phyloP scores from a whole-genome alignment of 1,284 basidiomycete genomes.

The Salmacisia buchloeana region DNA sequence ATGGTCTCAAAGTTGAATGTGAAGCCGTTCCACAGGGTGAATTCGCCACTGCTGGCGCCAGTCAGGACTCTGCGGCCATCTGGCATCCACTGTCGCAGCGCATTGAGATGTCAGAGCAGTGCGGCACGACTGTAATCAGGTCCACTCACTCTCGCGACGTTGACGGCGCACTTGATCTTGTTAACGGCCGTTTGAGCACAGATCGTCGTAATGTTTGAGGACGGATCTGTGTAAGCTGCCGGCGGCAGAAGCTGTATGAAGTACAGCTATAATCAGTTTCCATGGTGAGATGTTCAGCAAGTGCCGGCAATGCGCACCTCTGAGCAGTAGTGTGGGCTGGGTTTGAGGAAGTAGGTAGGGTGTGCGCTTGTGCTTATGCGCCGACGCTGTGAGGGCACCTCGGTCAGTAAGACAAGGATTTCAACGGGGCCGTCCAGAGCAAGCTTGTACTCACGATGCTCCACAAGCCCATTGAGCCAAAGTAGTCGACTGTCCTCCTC shows the following conservation, averaged over 20 bases:
- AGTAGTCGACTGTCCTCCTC: conserved; percentile 87
- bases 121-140: not conserved
- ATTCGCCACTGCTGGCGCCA: conserved; percentile 92
- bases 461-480: conserved; percentile 78
- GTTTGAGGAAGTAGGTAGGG: conserved; percentile 21
- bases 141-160: conserved; percentile 74
- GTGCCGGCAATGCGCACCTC: conserved; percentile 9
- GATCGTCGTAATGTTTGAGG: conserved; percentile 86
- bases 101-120: not conserved
- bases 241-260: conserved; percentile 73
- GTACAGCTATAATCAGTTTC: not conserved
- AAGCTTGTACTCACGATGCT: conserved; percentile 60
- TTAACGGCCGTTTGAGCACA: conserved; percentile 98
- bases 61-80: conserved; percentile 87
- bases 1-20: conserved; percentile 99
- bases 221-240: conserved; percentile 78
- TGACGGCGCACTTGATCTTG: conserved; percentile 94
- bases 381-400: not conserved
- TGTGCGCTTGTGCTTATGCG: conserved; percentile 17
- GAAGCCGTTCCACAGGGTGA: conserved; percentile 96
- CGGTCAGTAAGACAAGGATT: not conserved
- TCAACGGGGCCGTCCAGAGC: not conserved
- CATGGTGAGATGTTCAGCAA: not conserved
- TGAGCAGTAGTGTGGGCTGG: conserved; percentile 30
- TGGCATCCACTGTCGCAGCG: conserved; percentile 76